Evolutionary conservation across 2,329 filamentous ascomycete species (phyloP).

Genomic region (Raffaelea albimanens): DNA sequence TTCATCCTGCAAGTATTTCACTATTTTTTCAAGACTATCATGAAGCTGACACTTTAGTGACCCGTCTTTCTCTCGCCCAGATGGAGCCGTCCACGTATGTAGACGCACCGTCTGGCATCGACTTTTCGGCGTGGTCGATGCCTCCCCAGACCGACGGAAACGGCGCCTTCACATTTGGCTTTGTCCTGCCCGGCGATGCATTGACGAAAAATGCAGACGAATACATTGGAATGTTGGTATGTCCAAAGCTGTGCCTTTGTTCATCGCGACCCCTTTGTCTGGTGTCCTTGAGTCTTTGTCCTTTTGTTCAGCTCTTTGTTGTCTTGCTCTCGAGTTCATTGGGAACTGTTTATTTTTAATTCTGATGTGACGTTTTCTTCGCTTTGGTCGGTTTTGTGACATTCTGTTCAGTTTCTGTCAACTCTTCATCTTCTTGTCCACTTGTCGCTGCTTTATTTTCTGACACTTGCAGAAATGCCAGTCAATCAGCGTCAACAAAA

Average conservation of each 20-base stretch:
- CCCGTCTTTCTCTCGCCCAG: no score
- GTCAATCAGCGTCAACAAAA: conserved; percentile 30
- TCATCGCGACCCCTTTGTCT: no score
- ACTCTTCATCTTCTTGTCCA: no score
- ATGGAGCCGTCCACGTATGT: conserved; percentile 1
- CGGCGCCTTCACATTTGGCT: conserved; percentile 30
- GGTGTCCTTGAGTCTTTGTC: no score
- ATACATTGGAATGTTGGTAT: conserved; percentile 49
- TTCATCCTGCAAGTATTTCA: no score
- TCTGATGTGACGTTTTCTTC: neutral
- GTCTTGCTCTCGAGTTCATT: no score
- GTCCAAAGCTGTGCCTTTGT: no score
- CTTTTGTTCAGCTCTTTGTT: no score
- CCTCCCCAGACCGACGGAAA: neutral
- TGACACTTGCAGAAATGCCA: conserved; percentile 29
- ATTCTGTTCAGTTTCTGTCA: conserved; percentile 1
- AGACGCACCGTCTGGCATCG: conserved; percentile 8
- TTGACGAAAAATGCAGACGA: conserved; percentile 38
- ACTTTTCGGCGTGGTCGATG: conserved; percentile 9
- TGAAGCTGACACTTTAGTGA: no score
- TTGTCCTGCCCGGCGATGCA: conserved; percentile 42
- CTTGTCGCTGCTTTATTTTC: neutral
- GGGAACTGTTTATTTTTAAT: no score
- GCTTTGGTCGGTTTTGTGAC: conserved; percentile 2
- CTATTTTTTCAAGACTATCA: no score